phyloP scores from a whole-genome alignment of 2,329 filamentous ascomycete species.

The Botrytis aclada region DNA sequence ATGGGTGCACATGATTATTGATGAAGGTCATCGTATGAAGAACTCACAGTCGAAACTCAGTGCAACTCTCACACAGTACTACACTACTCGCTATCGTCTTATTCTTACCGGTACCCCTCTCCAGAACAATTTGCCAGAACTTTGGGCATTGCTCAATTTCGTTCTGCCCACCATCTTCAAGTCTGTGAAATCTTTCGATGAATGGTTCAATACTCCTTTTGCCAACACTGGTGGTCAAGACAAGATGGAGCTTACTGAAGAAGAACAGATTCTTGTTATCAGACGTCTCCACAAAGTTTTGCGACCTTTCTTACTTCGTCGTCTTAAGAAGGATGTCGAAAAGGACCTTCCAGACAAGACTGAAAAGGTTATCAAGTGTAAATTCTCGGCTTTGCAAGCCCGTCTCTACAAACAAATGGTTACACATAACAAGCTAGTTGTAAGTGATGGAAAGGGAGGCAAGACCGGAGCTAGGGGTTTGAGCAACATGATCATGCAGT shows the following conservation, averaged over 20 bases:
- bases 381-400: slow-evolving; percentile 89
- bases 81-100: slow-evolving; percentile 88
- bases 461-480: slow-evolving; percentile 91
- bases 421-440: slow-evolving; percentile 88
- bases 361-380: slow-evolving; percentile 98
- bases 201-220: slow-evolving; percentile 99
- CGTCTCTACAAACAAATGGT: slow-evolving; percentile 98
- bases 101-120: slow-evolving; percentile 96
- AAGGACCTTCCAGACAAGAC: slow-evolving; percentile 99
- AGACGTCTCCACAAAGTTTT: slow-evolving; percentile 97
- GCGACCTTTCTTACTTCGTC: slow-evolving; percentile 92
- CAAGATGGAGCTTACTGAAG: slow-evolving; percentile 98
- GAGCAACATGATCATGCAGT: slow-evolving; percentile 99
- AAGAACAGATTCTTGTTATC: slow-evolving; percentile 98
- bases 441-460: slow-evolving; percentile 91
- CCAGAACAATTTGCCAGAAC: slow-evolving; percentile 92
- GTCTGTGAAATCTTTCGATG: slow-evolving; percentile 96
- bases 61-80: slow-evolving; percentile 91
- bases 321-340: slow-evolving; percentile 99
- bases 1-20: slow-evolving; percentile 99
- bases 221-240: slow-evolving; percentile 97
- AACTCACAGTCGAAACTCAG: slow-evolving; percentile 95
- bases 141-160: slow-evolving; percentile 99
- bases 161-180: slow-evolving; percentile 99
- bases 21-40: slow-evolving; percentile 99